Conservation (phyloP, 1,284 basidiomycete species). For the Cryptococcus amylolentus region DNA sequence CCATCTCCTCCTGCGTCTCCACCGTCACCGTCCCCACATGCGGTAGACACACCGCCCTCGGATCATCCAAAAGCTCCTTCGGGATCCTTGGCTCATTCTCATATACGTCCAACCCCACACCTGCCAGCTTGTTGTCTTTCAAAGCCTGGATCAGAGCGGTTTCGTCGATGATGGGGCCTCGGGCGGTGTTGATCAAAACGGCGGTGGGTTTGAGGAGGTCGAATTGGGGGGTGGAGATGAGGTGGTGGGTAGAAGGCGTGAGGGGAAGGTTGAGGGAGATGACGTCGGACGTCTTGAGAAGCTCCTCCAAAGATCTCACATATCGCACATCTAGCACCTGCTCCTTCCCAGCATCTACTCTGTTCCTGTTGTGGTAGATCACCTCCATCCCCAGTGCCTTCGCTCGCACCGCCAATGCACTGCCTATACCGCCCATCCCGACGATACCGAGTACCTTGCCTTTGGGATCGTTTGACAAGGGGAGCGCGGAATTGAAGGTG, state of each 20-base stretch:
- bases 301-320: slow-evolving; percentile 36
- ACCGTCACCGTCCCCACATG: slow-evolving; percentile 28
- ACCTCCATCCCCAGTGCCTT: slow-evolving; percentile 61
- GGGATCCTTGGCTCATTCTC: slow-evolving; percentile 25
- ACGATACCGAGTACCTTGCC: slow-evolving; percentile 73
- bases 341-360: slow-evolving; percentile 30
- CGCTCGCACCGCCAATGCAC: slow-evolving; percentile 23
- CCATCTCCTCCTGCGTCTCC: slow-evolving; percentile 9
- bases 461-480: slow-evolving; percentile 65
- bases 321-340: neutral
- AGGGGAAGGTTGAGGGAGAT: slow-evolving; percentile 27
- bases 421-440: slow-evolving; percentile 82
- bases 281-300: slow-evolving; percentile 19
- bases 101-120: slow-evolving; percentile 68
- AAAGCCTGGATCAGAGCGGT: slow-evolving; percentile 21
- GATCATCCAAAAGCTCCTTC: slow-evolving; percentile 22
- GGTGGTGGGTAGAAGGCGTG: slow-evolving; percentile 13
- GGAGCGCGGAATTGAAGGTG: slow-evolving; percentile 51
- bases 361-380: slow-evolving; percentile 70
- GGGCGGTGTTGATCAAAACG: slow-evolving; percentile 30
- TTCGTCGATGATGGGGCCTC: slow-evolving; percentile 33
- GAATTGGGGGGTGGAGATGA: slow-evolving; percentile 20
- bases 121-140: slow-evolving; percentile 68
- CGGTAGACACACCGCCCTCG: slow-evolving; percentile 22
- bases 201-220: slow-evolving; percentile 20